A percentile compares a stretch with the other conserved stretches of the same genome.
phyloP scores from a whole-genome alignment of 768 basidiomycete genomes.

The Podaxis sp. region DNA sequence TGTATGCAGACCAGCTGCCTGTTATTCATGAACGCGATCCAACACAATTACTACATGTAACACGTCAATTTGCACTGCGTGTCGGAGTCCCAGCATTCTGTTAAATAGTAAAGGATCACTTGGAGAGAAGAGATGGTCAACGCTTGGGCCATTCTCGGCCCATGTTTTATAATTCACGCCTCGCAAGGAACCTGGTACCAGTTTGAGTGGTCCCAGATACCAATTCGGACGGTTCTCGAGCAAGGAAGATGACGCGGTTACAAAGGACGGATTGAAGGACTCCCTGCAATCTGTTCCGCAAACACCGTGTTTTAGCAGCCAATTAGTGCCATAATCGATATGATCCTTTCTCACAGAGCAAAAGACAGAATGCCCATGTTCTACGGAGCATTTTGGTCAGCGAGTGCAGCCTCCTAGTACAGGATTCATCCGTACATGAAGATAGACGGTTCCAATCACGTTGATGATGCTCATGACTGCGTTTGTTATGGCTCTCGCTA shows the following conservation, averaged over 20 bases:
- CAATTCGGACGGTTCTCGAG: not conserved
- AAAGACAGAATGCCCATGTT: not conserved
- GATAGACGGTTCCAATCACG: not conserved
- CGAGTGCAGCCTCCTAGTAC: not conserved
- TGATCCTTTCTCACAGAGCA: not conserved
- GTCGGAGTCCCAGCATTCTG: too few relatives aligned
- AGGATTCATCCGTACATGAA: not conserved
- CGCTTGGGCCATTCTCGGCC: too few relatives aligned
- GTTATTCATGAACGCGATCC: too few relatives aligned
- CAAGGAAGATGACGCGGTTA: conserved; percentile 2
- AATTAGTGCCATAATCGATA: too few relatives aligned
- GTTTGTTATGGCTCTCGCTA: not conserved
- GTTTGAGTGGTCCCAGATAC: not conserved
- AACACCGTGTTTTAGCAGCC: not conserved
- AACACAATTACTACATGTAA: too few relatives aligned
- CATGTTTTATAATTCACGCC: not conserved
- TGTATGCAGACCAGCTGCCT: too few relatives aligned
- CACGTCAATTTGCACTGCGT: too few relatives aligned
- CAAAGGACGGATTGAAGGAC: not conserved
- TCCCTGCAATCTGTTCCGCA: not conserved
- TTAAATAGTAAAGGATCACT: too few relatives aligned
- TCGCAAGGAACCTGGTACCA: not conserved
- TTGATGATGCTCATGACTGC: not conserved
- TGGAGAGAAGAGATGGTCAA: too few relatives aligned
- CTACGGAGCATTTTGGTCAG: not conserved